Evolutionary conservation across 2,329 filamentous ascomycete species (phyloP).

Genomic region (Calonectria naviculata): DNA sequence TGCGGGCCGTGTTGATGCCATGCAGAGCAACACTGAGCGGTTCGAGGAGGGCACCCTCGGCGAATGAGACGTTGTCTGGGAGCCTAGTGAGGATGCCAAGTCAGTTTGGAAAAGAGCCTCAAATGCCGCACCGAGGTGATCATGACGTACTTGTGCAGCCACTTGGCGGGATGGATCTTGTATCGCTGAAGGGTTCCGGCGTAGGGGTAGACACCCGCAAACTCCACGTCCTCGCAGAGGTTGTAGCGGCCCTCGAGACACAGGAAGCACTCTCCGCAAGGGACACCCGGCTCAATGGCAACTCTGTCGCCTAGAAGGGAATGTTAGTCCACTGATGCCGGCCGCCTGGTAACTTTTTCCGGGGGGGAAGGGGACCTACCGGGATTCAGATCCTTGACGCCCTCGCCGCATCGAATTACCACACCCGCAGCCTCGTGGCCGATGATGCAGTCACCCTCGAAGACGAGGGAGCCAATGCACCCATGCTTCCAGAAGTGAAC

Average conservation of each 20-base stretch:
- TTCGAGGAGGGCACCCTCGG: slow-evolving; percentile 72
- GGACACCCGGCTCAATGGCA: slow-evolving; percentile 74
- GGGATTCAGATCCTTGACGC: slow-evolving; percentile 62
- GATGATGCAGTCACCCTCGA: slow-evolving; percentile 72
- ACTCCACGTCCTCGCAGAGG: slow-evolving; percentile 70
- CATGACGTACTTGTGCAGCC: slow-evolving; percentile 59
- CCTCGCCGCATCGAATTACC: slow-evolving; percentile 67
- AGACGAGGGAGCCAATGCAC: slow-evolving; percentile 70
- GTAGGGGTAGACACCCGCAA: slow-evolving; percentile 71
- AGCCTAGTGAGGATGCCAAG: slow-evolving; percentile 46
- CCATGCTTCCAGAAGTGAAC: slow-evolving; percentile 77
- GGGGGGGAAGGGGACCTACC: slow-evolving; percentile 39
- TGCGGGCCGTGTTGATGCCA: slow-evolving; percentile 63
- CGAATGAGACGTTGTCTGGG: slow-evolving; percentile 65
- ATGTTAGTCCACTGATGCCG: slow-evolving; percentile 9
- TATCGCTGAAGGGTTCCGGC: slow-evolving; percentile 70
- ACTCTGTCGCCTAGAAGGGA: slow-evolving; percentile 67
- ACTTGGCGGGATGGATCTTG: slow-evolving; percentile 70
- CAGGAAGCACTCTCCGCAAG: slow-evolving; percentile 70
- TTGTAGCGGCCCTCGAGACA: slow-evolving; percentile 72
- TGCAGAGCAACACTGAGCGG: slow-evolving; percentile 73
- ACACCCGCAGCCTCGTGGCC: slow-evolving; percentile 74
- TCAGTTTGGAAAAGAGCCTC: slow-evolving; percentile 10
- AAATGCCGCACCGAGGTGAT: background rate
- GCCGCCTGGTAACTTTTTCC: background rate